Evolutionary conservation across 306 rosid species (phyloP), one percentile per base, ranked within the genome.

Genomic region (Rubus idaeus): DNA sequence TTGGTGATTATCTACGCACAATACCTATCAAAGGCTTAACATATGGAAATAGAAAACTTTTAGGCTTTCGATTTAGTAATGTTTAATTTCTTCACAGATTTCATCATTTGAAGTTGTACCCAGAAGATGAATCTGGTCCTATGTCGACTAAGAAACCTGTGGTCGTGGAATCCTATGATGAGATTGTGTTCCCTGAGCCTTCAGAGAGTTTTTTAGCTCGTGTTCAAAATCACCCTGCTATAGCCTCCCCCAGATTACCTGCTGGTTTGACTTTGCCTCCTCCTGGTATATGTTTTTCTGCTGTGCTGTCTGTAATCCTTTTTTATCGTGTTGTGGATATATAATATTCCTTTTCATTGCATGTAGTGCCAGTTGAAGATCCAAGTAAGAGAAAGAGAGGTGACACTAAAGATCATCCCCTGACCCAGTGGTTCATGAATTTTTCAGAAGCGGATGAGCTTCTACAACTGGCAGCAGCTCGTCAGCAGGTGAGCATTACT

Each of bases 381-480:
- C 83, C 87, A 44, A 86, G 84, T 78, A 88, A 83, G 86, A 81
- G 89, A 81, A 88, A 86, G 83, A 88, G 69, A 83, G 91, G 94
- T 71, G 96, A 90, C 75, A 85, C 89, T 71, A 88, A 88, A 88
- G 96, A 87, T 83, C 88, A 86, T 85, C 70, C 90, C 63, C 82
- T 90, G 64, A 78, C 75, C 86, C 93, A 88, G 73, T 88, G 90
- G 96, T 90, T 91, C 83, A 77, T 64, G 74, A 88, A 89, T 80
- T 90, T 88, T 84, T 94, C 93, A 30, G 97, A 90, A 88, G 91
- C 91, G 79, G 98, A 94, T 85, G 95, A 90, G 73, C 89, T 93
- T 23, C 81, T 88, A 73, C 92, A 87, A 88, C 92, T 90, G 80
- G 97, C 94, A 47, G 91, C 96, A 78, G 96, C 93, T 83, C 91